Conservation (phyloP, 768 basidiomycete species). For the Phallus indusiatus region DNA sequence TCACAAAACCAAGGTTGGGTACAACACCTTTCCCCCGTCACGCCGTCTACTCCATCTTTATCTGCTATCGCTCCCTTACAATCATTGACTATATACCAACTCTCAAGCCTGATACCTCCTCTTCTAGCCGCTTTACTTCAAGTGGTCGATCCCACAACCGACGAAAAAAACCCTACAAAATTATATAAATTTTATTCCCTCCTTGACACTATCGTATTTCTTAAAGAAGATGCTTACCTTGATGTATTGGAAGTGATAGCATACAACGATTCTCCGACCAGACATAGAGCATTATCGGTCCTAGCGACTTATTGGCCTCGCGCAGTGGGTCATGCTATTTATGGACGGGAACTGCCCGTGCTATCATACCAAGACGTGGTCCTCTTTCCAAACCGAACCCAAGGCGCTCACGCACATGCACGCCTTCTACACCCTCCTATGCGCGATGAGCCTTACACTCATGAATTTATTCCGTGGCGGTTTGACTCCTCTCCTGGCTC, state of each 20-base stretch:
- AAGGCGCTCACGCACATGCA: slow-evolving; percentile 8
- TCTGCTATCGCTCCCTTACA: slow-evolving; percentile 55
- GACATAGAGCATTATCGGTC: slow-evolving; percentile 45
- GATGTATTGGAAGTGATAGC: slow-evolving; percentile 68
- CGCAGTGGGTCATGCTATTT: slow-evolving; percentile 53
- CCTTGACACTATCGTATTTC: slow-evolving; percentile 39
- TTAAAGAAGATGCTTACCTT: slow-evolving; percentile 59
- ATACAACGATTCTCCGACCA: slow-evolving; percentile 47
- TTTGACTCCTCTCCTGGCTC: slow-evolving; percentile 28
- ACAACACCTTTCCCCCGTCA: slow-evolving; percentile 13
- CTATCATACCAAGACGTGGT: slow-evolving; percentile 23
- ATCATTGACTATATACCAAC: slow-evolving; percentile 41
- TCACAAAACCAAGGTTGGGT: slow-evolving; percentile 13
- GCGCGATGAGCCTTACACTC: slow-evolving; percentile 33
- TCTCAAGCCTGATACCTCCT: slow-evolving; percentile 54
- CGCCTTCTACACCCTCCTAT: slow-evolving; percentile 3
- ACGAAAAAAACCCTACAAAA: slow-evolving; percentile 24
- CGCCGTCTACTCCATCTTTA: slow-evolving; percentile 12
- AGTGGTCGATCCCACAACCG: slow-evolving; percentile 33
- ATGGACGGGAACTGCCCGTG: slow-evolving; percentile 44
- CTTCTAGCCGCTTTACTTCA: slow-evolving; percentile 56
- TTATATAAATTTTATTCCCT: slow-evolving; percentile 44
- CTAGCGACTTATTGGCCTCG: slow-evolving; percentile 60
- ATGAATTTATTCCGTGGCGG: slow-evolving; percentile 66
- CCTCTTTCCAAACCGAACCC: slow-evolving; percentile 12